Percentiles rank a stretch among this genome's conserved stretches.
Conservation (phyloP, 1,284 basidiomycete species). For the Vanrija sp. region DNA sequence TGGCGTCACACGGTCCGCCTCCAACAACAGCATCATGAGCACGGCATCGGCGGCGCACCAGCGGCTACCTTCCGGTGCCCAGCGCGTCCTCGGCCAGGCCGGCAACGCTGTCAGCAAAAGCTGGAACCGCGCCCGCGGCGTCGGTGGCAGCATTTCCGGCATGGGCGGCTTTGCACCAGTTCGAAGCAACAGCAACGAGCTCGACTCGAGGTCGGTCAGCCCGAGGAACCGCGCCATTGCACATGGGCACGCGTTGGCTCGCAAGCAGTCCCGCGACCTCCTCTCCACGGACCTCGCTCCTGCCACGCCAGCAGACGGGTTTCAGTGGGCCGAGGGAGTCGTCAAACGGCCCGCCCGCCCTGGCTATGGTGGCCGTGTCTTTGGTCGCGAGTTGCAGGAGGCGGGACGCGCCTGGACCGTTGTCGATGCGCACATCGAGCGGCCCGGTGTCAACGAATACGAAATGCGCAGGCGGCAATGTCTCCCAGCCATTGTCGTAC, state of each 20-base stretch:
- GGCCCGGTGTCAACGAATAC: conserved; percentile 18
- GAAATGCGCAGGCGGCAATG: conserved; percentile 30
- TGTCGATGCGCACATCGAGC: conserved; percentile 19
- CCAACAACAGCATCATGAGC: conserved; percentile 29
- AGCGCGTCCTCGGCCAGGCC: conserved; percentile 37
- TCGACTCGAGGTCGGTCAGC: conserved; percentile 2
- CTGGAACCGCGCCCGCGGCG: conserved; percentile 40
- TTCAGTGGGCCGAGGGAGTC: conserved; percentile 23
- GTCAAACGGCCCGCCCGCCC: conserved; percentile 22
- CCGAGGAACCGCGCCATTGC: conserved; percentile 9
- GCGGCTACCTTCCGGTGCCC: conserved; percentile 32
- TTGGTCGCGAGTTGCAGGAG: conserved; percentile 36
- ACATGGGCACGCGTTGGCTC: neutral
- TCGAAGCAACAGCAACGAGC: conserved; percentile 1
- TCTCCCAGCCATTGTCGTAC: conserved; percentile 46
- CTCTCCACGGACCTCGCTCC: conserved; percentile 5
- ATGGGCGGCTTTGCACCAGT: conserved; percentile 2
- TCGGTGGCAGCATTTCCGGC: conserved; percentile 36
- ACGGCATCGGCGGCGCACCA: conserved; percentile 20
- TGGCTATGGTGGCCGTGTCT: conserved; percentile 25
- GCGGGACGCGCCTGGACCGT: conserved; percentile 34
- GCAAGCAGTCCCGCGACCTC: conserved; percentile 23
- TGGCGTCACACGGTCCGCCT: conserved; percentile 32
- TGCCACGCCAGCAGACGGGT: conserved; percentile 5
- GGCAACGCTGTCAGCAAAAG: conserved; percentile 41